phyloP scores from a whole-genome alignment of 208 protist species.

The Lotmaria passim region DNA sequence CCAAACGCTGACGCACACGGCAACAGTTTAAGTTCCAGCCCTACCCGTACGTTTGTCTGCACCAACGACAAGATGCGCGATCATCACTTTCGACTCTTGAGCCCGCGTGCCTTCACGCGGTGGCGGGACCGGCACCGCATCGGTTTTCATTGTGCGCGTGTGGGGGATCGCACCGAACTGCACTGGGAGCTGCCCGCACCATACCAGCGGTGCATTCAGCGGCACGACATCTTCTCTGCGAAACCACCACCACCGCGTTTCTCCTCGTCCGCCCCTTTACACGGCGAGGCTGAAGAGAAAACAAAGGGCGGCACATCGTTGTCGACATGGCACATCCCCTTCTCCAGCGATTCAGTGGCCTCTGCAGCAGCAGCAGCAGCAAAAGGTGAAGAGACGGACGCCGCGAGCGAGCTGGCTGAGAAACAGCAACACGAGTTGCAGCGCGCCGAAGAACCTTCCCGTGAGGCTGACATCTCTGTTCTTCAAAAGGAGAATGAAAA shows the following conservation, averaged over 20 bases:
- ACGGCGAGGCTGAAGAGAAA: not conserved
- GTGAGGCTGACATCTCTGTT: not conserved
- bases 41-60: slow-evolving; percentile 50
- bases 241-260: not conserved
- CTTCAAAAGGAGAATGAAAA: not conserved
- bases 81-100: slow-evolving; percentile 81
- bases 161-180: slow-evolving; percentile 41
- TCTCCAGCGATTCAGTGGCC: not conserved
- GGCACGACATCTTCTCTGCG: slow-evolving; percentile 4
- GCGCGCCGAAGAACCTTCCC: not conserved
- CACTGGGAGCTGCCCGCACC: slow-evolving; percentile 51
- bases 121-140: slow-evolving; percentile 80
- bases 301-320: not conserved
- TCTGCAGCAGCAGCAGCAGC: not conserved
- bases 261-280: not conserved
- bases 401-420: not conserved
- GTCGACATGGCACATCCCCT: slow-evolving; percentile 10
- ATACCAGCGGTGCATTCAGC: slow-evolving; percentile 63
- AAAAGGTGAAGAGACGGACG: not conserved
- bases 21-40: not conserved
- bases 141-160: slow-evolving; percentile 57
- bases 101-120: slow-evolving; percentile 67
- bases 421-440: not conserved
- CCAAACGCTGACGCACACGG: not conserved
- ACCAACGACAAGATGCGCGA: slow-evolving; percentile 89